Evolutionary conservation across 768 basidiomycete genomes (phyloP).

Genomic region (Mycena alexandri): DNA sequence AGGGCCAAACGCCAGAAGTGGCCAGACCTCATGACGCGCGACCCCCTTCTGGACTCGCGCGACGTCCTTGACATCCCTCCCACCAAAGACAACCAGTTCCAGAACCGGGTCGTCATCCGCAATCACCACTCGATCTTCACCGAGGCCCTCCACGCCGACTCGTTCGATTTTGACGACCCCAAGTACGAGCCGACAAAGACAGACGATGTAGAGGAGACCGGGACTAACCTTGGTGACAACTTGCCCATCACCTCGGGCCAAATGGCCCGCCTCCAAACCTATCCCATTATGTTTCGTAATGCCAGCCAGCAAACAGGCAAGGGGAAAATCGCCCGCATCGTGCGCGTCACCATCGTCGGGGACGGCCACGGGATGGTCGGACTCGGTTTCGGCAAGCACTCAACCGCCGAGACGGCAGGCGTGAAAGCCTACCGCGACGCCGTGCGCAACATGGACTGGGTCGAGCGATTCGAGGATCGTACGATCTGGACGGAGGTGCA

Average conservation of each 20-base stretch:
- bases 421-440: constrained; percentile 76
- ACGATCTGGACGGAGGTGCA: constrained; percentile 95
- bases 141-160: constrained; percentile 50
- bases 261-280: constrained; percentile 50
- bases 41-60: constrained; percentile 73
- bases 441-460: constrained; percentile 89
- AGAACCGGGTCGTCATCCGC: constrained; percentile 74
- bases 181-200: constrained; percentile 42
- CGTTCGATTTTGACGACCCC: constrained; percentile 45
- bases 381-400: constrained; percentile 84
- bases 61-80: constrained; percentile 68
- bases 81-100: constrained; percentile 62
- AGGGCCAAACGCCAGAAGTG: constrained; percentile 12
- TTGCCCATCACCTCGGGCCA: constrained; percentile 41
- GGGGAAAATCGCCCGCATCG: constrained; percentile 82
- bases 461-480: constrained; percentile 93
- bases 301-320: constrained; percentile 94
- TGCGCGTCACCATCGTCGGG: constrained; percentile 79
- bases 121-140: constrained; percentile 81
- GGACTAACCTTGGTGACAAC: constrained; percentile 46
- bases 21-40: constrained; percentile 68
- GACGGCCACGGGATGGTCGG: constrained; percentile 89
- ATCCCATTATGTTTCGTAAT: constrained; percentile 62
- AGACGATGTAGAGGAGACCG: constrained; percentile 49
- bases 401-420: constrained; percentile 64